Conservation (phyloP, 2,329 filamentous ascomycete species). For the Colletotrichum horii region DNA sequence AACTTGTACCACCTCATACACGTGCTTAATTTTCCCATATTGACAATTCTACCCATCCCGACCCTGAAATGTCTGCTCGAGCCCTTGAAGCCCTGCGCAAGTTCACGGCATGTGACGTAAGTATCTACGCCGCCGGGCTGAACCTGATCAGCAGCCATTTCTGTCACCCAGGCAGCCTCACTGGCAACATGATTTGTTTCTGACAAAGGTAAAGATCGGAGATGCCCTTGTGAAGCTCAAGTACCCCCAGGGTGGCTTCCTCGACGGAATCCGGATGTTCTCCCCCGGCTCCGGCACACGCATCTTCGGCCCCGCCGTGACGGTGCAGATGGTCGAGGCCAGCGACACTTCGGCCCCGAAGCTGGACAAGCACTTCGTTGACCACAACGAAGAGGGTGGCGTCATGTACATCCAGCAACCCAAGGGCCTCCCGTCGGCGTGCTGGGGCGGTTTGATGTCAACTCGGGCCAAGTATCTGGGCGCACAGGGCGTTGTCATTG, state of each 20-base stretch:
- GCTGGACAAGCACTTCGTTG: conserved; percentile 31
- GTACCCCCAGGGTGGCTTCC: conserved; percentile 29
- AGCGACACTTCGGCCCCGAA: conserved; percentile 28
- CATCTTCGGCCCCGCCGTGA: conserved; percentile 31
- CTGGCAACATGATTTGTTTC: background rate
- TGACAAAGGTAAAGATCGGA: conserved; percentile 14
- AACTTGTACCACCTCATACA: background rate
- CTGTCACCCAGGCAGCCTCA: background rate
- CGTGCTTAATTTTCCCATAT: background rate
- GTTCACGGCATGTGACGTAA: conserved; percentile 13
- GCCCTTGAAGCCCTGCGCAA: background rate
- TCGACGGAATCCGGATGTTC: conserved; percentile 28
- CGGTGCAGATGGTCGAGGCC: conserved; percentile 32
- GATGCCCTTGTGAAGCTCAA: conserved; percentile 34
- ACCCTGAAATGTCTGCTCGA: background rate
- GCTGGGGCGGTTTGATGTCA: conserved; percentile 34
- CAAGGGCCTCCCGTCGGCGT: conserved; percentile 28
- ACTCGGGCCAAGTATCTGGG: conserved; percentile 31
- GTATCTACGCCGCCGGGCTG: background rate
- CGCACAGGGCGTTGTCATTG: conserved; percentile 29
- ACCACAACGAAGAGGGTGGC: conserved; percentile 27
- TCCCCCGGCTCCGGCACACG: conserved; percentile 30
- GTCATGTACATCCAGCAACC: conserved; percentile 36
- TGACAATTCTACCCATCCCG: background rate
- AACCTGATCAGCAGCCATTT: background rate